A percentile compares a stretch with the other conserved stretches of the same genome.
Evolutionary conservation across 2,329 filamentous ascomycete genomes (phyloP).

Genomic region (Tolypocladium inflatum): DNA sequence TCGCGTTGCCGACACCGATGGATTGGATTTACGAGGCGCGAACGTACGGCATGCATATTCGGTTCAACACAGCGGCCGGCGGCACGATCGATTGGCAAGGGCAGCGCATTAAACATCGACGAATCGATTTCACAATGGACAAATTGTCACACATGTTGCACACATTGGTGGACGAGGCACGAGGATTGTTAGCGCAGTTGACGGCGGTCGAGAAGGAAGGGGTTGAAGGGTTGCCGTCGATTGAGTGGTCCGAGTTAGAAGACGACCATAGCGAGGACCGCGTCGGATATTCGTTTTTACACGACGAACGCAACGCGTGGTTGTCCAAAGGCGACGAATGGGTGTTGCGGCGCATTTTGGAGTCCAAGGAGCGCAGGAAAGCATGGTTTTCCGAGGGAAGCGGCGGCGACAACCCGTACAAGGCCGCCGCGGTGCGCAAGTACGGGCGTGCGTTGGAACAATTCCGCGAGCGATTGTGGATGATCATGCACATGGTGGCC

Average conservation of each 20-base stretch:
- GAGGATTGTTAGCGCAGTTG: constrained; percentile 1
- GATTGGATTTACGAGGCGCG: constrained; percentile 8
- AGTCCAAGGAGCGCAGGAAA: not conserved
- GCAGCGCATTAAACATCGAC: not conserved
- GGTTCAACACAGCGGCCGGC: constrained; percentile 2
- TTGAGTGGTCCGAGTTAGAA: constrained; percentile 1
- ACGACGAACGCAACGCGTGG: constrained; percentile 3
- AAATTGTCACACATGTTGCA: not conserved
- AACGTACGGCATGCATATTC: constrained; percentile 6
- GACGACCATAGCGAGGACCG: constrained; percentile 3
- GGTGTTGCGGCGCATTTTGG: not conserved
- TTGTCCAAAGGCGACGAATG: not conserved
- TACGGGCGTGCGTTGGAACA: too few species aligned
- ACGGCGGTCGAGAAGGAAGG: not conserved
- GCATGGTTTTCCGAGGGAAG: not conserved
- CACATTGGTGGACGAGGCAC: not conserved
- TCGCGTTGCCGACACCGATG: constrained; percentile 5
- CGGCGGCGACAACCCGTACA: too few species aligned
- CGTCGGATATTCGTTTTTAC: constrained; percentile 1
- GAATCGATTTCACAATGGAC: constrained; percentile 2
- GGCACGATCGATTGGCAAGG: constrained; percentile 4
- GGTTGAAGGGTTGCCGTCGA: not conserved
- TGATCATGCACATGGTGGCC: too few species aligned
- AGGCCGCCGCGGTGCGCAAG: too few species aligned
- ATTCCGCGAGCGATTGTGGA: too few species aligned